Base-by-base conservation (phyloP, 192 early-diverging fungal genomes). In the Mycoemilia scoparia region DNA sequence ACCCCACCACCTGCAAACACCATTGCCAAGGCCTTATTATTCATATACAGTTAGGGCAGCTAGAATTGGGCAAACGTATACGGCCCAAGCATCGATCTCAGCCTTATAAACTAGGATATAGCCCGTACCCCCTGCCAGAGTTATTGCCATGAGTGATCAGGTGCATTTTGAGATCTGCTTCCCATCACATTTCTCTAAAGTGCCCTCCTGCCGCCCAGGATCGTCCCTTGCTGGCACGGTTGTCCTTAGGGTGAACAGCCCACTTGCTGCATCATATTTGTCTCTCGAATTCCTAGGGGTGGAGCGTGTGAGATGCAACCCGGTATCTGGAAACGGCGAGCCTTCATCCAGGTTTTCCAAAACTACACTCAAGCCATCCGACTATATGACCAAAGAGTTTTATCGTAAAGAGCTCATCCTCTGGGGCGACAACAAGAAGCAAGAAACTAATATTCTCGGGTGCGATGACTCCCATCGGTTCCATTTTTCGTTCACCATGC, bases 131-230 rank as follows among this genome's bases (percentile, higher is more conserved):
- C n/a, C n/a, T n/a, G n/a, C n/a, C n/a, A n/a, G n/a, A n/a, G n/a
- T n/a, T n/a, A n/a, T n/a, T n/a, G n/a, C n/a, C n/a, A n/a, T n/a
- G n/a, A n/a, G n/a, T n/a, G n/a, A n/a, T n/a, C n/a, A n/a, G n/a
- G n/a, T n/a, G n/a, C n/a, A n/a, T n/a, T 62, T 62, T 32, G 59
- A 62, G 29, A 62, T 62, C 10, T 62, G 59, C 45, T 62, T 62
- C 35, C 59, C 59, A 4, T 46, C 59, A 25, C 59, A 62, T 36
- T 52, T 62, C 33, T 49, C 59, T 5, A 47, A 54, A 12, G 36
- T 43, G n/a, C 59, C 59, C 0, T 41, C 53, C 5, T 62, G 59
- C 22, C 48, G 54, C 21, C 59, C 59, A 11, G 59, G 59, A 5
- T 43, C 55, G 45, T 56, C 59, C 12, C 44, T 62, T 15, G 59